phyloP scores from a whole-genome alignment of 352 stramenopile genomes.

The Aphanomyces astaci region DNA sequence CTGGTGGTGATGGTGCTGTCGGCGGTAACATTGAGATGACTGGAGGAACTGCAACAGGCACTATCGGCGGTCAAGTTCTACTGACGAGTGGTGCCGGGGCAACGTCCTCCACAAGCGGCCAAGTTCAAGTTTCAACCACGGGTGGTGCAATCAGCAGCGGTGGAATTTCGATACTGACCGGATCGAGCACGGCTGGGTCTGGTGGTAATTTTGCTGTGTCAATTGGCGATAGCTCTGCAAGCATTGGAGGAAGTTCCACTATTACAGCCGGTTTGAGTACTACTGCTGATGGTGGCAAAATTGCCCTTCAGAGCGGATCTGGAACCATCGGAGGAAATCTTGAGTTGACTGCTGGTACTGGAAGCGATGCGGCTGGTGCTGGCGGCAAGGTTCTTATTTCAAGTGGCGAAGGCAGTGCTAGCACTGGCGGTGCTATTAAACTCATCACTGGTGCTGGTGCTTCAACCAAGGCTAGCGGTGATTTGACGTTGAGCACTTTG shows the following conservation, averaged over 20 bases:
- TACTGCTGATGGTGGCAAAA: neutral
- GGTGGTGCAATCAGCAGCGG: conserved; percentile 11
- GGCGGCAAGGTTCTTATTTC: neutral
- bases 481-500: neutral
- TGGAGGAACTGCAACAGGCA: neutral
- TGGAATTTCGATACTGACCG: neutral
- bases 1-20: neutral
- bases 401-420: neutral
- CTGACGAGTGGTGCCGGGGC: conserved; percentile 8
- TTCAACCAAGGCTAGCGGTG: neutral
- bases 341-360: conserved; percentile 5
- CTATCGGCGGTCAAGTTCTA: neutral
- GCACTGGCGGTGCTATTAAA: conserved; percentile 6
- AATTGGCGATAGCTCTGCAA: neutral
- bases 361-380: conserved; percentile 7
- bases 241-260: neutral
- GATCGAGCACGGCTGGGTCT: conserved; percentile 4
- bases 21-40: neutral
- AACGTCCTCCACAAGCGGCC: conserved; percentile 17
- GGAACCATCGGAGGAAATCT: conserved; percentile 9
- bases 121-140: conserved; percentile 15
- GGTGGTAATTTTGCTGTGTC: neutral
- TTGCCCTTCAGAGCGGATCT: neutral
- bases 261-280: conserved; percentile 1
- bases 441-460: conserved; percentile 11